phyloP scores from a whole-genome alignment of 768 basidiomycete genomes.

The Naganishia onofrii region DNA sequence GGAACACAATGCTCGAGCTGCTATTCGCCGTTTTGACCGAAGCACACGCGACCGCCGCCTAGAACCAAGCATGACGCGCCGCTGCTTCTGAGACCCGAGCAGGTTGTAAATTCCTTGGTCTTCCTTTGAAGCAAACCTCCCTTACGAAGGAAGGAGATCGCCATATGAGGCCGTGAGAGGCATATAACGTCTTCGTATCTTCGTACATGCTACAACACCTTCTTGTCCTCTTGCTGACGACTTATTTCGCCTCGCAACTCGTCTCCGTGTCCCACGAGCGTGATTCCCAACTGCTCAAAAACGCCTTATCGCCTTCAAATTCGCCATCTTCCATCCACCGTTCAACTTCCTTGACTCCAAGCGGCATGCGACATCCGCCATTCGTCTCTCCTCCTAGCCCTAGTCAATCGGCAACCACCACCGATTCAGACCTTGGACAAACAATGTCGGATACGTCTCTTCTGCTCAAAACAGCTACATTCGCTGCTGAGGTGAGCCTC shows the following conservation, averaged over 20 bases:
- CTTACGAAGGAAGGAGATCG: neutral
- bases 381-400: neutral
- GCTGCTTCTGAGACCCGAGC: neutral
- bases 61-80: neutral
- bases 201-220: constrained; percentile 4
- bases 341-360: neutral
- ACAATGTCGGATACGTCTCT: constrained; percentile 36
- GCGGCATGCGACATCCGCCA: neutral
- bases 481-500: constrained; percentile 46
- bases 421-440: neutral
- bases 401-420: neutral
- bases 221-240: neutral
- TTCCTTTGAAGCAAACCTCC: neutral
- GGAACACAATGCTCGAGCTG: neutral
- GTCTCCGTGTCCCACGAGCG: neutral
- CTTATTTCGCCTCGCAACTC: constrained; percentile 1
- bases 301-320: neutral
- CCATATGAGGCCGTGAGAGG: neutral
- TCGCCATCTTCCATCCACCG: neutral
- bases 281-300: neutral
- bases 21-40: neutral
- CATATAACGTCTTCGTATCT: neutral
- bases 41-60: neutral
- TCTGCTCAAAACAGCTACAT: constrained; percentile 45
- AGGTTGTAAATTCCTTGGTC: neutral